These are phyloP conservation scores for Didymella lethalis DNA, from an alignment of 2,329 filamentous ascomycete species.

Conservation along the genomic window DNA sequence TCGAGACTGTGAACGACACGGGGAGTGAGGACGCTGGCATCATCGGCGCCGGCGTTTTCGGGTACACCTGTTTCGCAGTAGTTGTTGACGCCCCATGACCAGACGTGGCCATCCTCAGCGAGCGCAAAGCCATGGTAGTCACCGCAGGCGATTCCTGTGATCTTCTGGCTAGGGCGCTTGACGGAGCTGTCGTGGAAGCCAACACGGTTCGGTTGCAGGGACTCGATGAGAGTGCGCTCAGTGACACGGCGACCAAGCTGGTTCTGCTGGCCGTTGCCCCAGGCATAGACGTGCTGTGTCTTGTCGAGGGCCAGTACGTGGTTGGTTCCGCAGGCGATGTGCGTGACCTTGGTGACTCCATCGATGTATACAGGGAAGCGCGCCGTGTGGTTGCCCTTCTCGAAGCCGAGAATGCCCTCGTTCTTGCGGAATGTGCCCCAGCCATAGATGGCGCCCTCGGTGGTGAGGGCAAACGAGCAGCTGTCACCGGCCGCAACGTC, in stretches of 20 bases:
- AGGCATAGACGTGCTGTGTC: constrained; percentile 71
- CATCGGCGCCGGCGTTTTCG: constrained; percentile 70
- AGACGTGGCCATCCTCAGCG: constrained; percentile 72
- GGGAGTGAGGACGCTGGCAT: constrained; percentile 73
- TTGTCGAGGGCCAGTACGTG: constrained; percentile 73
- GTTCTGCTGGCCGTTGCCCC: constrained; percentile 77
- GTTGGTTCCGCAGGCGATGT: constrained; percentile 73
- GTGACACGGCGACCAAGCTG: constrained; percentile 72
- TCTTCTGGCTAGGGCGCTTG: constrained; percentile 57
- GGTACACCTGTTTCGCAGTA: constrained; percentile 79
- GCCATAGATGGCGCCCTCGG: constrained; percentile 77
- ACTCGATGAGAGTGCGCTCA: constrained; percentile 64
- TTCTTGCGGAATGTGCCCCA: constrained; percentile 83
- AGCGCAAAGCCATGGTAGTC: constrained; percentile 84
- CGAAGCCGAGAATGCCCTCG: constrained; percentile 72
- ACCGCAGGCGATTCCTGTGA: constrained; percentile 71
- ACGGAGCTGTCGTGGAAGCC: constrained; percentile 57
- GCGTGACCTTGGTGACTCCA: constrained; percentile 70
- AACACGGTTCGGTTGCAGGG: constrained; percentile 64
- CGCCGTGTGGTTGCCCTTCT: constrained; percentile 52
- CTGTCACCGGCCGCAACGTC: constrained; percentile 78
- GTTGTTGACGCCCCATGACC: constrained; percentile 86
- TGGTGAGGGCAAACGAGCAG: constrained; percentile 77
- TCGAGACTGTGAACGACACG: constrained; percentile 71
- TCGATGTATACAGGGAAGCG: constrained; percentile 63